Evolutionary conservation across 2,329 filamentous ascomycete species (phyloP).

Genomic region (Trichophyton verrucosum): DNA sequence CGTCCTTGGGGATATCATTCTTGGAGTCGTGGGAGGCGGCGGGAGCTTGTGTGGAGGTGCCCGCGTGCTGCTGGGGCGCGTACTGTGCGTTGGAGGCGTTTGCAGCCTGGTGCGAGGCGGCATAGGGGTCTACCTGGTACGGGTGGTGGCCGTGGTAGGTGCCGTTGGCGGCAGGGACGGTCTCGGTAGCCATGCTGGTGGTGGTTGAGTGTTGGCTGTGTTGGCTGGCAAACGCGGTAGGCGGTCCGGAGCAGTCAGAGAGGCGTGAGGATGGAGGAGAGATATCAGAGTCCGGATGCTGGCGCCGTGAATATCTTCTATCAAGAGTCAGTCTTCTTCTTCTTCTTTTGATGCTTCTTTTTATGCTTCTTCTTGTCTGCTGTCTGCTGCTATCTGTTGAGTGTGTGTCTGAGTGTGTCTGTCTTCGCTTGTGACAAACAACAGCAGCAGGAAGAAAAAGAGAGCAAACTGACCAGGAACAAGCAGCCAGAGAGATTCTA

Average conservation of each 20-base stretch:
- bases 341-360: too few species aligned
- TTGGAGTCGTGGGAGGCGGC: constrained; percentile 30
- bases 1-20: constrained; percentile 58
- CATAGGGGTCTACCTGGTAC: constrained; percentile 27
- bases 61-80: constrained; percentile 27
- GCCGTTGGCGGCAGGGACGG: constrained; percentile 32
- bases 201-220: neutral
- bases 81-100: constrained; percentile 20
- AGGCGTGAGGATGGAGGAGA: neutral
- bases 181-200: constrained; percentile 9
- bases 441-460: neutral
- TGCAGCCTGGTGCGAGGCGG: constrained; percentile 23
- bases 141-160: constrained; percentile 29
- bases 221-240: neutral
- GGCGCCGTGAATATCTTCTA: too few species aligned
- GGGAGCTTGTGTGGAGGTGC: constrained; percentile 24
- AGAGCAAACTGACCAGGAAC: neutral
- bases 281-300: neutral
- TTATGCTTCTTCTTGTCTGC: too few species aligned
- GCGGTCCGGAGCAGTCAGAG: too few species aligned
- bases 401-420: too few species aligned
- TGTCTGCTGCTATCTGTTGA: too few species aligned
- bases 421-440: neutral
- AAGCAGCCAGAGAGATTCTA: neutral
- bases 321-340: too few species aligned